phyloP scores from a whole-genome alignment of 768 basidiomycete genomes.

The Suillus sp. region DNA sequence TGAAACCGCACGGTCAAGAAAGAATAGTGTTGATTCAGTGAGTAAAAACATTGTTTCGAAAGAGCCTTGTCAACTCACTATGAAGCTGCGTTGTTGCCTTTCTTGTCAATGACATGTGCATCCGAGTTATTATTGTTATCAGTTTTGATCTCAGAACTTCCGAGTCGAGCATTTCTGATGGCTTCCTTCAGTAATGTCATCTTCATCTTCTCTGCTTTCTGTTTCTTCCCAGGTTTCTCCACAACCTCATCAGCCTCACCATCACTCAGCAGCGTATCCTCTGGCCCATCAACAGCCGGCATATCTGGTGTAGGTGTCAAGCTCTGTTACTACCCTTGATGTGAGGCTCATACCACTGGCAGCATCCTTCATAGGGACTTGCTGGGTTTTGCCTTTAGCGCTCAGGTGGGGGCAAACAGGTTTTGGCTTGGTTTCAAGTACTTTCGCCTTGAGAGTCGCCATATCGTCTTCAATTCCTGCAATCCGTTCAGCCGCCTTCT shows the following conservation, averaged over 20 bases:
- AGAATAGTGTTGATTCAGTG: too few relatives aligned
- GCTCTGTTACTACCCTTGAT: background rate
- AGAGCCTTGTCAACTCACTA: background rate
- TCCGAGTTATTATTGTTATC: background rate
- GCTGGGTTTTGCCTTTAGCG: background rate
- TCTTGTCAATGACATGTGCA: background rate
- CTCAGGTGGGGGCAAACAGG: background rate
- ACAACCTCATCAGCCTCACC: background rate
- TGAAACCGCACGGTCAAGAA: too few relatives aligned
- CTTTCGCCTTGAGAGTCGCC: constrained; percentile 2
- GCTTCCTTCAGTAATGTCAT: background rate
- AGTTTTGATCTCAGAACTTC: background rate
- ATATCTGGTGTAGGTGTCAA: background rate
- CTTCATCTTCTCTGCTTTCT: background rate
- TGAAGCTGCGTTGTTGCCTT: background rate
- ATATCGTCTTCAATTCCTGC: constrained; percentile 6
- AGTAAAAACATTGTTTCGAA: too few relatives aligned
- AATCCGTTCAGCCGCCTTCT: background rate
- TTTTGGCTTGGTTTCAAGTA: background rate
- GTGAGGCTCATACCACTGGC: background rate
- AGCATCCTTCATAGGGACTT: background rate
- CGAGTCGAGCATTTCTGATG: background rate
- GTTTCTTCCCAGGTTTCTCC: background rate
- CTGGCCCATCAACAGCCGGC: background rate
- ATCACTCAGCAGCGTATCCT: background rate